phyloP scores from a whole-genome alignment of 176 grass and related monocot species.

The Leersia perrieri region DNA sequence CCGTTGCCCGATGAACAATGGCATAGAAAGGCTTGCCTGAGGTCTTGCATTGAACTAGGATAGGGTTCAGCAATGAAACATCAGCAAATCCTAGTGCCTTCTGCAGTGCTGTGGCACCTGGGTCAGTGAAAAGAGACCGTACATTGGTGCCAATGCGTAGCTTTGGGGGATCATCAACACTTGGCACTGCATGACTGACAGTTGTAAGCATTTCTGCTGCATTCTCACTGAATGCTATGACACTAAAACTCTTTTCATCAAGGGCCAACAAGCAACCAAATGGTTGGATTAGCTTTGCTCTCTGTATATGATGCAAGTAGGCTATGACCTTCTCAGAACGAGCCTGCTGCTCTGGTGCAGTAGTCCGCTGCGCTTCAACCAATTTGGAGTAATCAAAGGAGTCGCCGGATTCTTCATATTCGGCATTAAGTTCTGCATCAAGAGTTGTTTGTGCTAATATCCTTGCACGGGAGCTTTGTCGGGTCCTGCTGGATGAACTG shows the following conservation, averaged over 20 bases:
- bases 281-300: conserved; percentile 68
- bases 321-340: conserved; percentile 72
- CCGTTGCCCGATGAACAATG: conserved; percentile 78
- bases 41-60: conserved; percentile 79
- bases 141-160: conserved; percentile 72
- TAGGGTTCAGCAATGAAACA: conserved; percentile 82
- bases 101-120: conserved; percentile 61
- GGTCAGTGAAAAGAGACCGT: conserved; percentile 67
- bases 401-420: conserved; percentile 77
- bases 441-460: conserved; percentile 82
- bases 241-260: conserved; percentile 74
- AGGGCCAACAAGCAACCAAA: conserved; percentile 86
- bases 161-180: conserved; percentile 47
- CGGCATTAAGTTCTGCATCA: conserved; percentile 77
- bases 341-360: conserved; percentile 18
- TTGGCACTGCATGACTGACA: conserved; percentile 69
- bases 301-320: conserved; percentile 90
- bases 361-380: conserved; percentile 42
- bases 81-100: conserved; percentile 76
- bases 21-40: conserved; percentile 95
- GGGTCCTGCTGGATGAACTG: conserved; percentile 50
- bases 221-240: conserved; percentile 74
- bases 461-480: conserved; percentile 56
- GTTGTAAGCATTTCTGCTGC: conserved; percentile 86
- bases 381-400: conserved; percentile 86